These are phyloP conservation scores for Exophiala spinifera DNA, from an alignment of 2,329 filamentous ascomycete genomes.

Conservation along the genomic window DNA sequence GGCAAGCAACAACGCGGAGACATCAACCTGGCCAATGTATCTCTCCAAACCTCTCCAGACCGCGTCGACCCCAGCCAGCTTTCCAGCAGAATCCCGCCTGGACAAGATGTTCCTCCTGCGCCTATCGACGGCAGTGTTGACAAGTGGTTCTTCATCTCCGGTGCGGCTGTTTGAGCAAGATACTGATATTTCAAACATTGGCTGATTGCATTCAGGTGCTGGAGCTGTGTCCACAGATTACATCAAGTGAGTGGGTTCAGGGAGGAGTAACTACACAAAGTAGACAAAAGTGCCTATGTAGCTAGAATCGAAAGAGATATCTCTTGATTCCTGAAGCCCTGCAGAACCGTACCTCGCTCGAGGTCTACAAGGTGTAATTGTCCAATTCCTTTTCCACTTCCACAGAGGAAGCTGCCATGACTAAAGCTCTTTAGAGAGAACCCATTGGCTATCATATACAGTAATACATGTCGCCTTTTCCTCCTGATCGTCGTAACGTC, in stretches of 20 bases:
- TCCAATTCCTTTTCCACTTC: too few species aligned
- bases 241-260: constrained; percentile 19
- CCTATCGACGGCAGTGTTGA: constrained; percentile 96
- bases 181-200: constrained; percentile 2
- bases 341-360: too few species aligned
- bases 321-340: too few species aligned
- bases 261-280: background rate
- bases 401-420: too few species aligned
- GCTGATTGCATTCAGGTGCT: constrained; percentile 25
- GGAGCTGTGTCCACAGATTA: constrained; percentile 27
- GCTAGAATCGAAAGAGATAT: constrained; percentile 1
- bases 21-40: constrained; percentile 80
- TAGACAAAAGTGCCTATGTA: constrained; percentile 13
- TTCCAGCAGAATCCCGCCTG: constrained; percentile 69
- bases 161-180: constrained; percentile 69
- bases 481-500: too few species aligned
- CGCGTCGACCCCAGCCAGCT: constrained; percentile 68
- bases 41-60: constrained; percentile 69
- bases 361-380: too few species aligned
- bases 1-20: constrained; percentile 78
- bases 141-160: constrained; percentile 99
- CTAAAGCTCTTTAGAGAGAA: too few species aligned
- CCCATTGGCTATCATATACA: too few species aligned
- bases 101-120: constrained; percentile 77
- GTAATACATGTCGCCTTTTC: too few species aligned